Conservation (phyloP, 176 grass and related monocot species). For the Ensete ventricosum region DNA sequence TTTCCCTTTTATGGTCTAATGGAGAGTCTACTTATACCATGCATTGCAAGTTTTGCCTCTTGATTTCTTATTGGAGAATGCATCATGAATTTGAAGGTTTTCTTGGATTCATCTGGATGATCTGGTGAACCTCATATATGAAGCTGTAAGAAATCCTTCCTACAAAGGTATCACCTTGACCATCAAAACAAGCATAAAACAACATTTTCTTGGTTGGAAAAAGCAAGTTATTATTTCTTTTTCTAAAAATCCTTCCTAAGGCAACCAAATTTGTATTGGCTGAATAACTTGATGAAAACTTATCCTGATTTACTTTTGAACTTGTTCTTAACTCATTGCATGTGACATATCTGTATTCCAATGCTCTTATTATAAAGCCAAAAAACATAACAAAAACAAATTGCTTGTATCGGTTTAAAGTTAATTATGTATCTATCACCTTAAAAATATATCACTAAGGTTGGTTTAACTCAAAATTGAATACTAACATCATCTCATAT, state of each 20-base stretch:
- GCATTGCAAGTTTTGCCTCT: not conserved
- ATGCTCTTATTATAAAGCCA: too few species aligned
- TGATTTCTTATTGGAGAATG: not conserved
- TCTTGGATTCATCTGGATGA: constrained; percentile 98
- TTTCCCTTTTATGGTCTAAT: not conserved
- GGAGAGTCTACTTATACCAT: not conserved
- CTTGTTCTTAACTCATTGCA: not conserved
- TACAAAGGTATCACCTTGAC: constrained; percentile 44
- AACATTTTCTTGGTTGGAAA: not conserved
- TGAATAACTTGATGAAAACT: too few species aligned
- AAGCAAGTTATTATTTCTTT: not conserved
- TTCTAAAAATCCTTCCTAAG: too few species aligned
- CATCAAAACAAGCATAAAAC: not conserved
- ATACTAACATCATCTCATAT: too few species aligned
- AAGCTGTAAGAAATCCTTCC: constrained; percentile 63
- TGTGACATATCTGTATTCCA: too few species aligned
- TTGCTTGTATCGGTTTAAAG: too few species aligned
- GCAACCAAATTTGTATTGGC: too few species aligned
- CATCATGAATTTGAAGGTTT: constrained; percentile 45
- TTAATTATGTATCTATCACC: too few species aligned
- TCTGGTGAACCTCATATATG: constrained; percentile 75
- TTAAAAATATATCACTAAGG: too few species aligned
- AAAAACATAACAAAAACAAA: too few species aligned
- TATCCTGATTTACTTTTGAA: not conserved
- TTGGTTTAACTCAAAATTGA: too few species aligned